These are phyloP conservation scores for Hydrangea macrophylla DNA, from an alignment of 148 eudicot genomes.

Conservation along the genomic window DNA sequence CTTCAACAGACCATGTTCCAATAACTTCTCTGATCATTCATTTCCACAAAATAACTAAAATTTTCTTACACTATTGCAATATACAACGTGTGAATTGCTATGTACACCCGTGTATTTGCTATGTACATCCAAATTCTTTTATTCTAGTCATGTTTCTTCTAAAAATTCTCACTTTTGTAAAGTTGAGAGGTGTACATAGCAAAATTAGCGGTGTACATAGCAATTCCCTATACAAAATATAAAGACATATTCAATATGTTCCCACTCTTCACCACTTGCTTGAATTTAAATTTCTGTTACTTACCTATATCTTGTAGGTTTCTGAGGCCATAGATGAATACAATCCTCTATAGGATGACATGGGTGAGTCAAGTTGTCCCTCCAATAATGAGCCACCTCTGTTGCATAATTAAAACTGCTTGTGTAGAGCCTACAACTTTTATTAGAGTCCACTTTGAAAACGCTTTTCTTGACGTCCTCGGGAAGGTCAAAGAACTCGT, in stretches of 20 bases:
- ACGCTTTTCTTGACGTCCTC: constrained; percentile 9
- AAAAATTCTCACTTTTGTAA: too few species aligned
- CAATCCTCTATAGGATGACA: constrained; percentile 29
- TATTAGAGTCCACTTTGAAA: constrained; percentile 13
- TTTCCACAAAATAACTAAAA: background rate
- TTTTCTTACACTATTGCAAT: too few species aligned
- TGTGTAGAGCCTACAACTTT: constrained; percentile 35
- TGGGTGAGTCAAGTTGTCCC: constrained; percentile 34
- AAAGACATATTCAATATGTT: background rate
- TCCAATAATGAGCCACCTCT: constrained; percentile 35
- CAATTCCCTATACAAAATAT: background rate
- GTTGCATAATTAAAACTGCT: constrained; percentile 32
- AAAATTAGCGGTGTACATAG: too few species aligned
- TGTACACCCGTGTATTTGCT: background rate
- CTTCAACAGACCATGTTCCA: constrained; percentile 30
- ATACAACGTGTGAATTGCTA: too few species aligned
- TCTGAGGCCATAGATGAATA: constrained; percentile 24
- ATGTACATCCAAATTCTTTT: too few species aligned
- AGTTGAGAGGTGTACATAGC: too few species aligned
- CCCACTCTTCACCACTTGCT: too few species aligned
- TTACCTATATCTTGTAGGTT: constrained; percentile 35
- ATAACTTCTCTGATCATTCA: constrained; percentile 25
- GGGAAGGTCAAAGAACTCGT: constrained; percentile 17
- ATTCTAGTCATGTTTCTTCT: too few species aligned
- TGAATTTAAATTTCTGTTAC: background rate